Conservation (phyloP, 495 filamentous ascomycete genomes). For the Penicillium pancosmium region DNA sequence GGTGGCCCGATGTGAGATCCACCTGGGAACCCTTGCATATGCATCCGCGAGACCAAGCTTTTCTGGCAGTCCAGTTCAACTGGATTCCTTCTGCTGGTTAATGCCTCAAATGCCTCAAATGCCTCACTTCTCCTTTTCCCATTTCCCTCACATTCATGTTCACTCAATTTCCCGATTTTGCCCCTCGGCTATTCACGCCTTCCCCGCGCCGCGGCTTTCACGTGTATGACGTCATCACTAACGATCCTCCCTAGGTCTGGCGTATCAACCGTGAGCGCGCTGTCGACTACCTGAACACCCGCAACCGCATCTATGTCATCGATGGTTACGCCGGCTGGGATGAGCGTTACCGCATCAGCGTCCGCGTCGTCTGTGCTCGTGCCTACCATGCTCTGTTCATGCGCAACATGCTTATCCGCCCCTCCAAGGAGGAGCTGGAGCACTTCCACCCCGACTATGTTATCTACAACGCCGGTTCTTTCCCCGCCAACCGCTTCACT, state of each 20-base stretch:
- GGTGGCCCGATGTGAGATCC: slow-evolving; percentile 27
- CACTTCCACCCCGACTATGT: slow-evolving; percentile 99
- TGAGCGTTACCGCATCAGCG: slow-evolving; percentile 94
- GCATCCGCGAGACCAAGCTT: slow-evolving; percentile 38
- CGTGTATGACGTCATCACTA: slow-evolving; percentile 45
- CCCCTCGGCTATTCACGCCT: slow-evolving; percentile 1
- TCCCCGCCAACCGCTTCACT: slow-evolving; percentile 98
- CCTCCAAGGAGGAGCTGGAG: slow-evolving; percentile 83
- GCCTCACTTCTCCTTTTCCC: not conserved
- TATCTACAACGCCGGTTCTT: slow-evolving; percentile 98
- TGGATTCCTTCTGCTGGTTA: not conserved
- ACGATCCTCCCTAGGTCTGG: slow-evolving; percentile 73
- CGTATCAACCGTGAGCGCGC: slow-evolving; percentile 99
- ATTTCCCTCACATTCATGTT: not conserved
- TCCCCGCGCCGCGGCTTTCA: slow-evolving; percentile 30
- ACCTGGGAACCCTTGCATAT: slow-evolving; percentile 32
- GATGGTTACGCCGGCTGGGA: slow-evolving; percentile 99
- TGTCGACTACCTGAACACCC: slow-evolving; percentile 97
- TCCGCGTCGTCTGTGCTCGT: slow-evolving; percentile 96
- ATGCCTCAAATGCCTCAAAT: not conserved
- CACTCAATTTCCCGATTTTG: slow-evolving; percentile 3
- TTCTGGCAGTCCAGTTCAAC: slow-evolving; percentile 24
- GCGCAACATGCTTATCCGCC: slow-evolving; percentile 99
- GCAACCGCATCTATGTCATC: slow-evolving; percentile 97
- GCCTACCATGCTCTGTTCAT: slow-evolving; percentile 99